These are phyloP conservation scores for Hypsizygus marmoreus DNA, from an alignment of 768 basidiomycete genomes.

Conservation along the genomic window DNA sequence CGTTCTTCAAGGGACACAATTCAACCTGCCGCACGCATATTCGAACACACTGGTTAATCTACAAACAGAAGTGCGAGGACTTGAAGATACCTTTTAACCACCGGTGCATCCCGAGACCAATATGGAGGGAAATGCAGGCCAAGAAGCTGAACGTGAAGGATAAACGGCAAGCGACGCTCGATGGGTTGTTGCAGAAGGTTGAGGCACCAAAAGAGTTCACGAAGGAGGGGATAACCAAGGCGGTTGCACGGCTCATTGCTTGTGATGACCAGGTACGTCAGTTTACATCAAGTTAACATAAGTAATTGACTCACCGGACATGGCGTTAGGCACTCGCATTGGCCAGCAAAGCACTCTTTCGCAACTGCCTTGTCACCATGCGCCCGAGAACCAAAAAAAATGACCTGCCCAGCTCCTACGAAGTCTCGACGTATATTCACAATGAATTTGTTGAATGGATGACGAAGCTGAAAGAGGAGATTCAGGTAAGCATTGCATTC, in stretches of 20 bases:
- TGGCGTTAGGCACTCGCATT: constrained; percentile 9
- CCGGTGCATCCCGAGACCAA: not conserved
- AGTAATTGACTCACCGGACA: not conserved
- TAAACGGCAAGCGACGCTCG: not conserved
- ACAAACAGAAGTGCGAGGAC: constrained; percentile 1
- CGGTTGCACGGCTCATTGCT: constrained; percentile 10
- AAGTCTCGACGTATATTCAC: constrained; percentile 17
- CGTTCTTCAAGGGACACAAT: constrained; percentile 4
- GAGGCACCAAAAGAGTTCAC: constrained; percentile 10
- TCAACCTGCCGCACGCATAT: not conserved
- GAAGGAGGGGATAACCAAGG: constrained; percentile 3
- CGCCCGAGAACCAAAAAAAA: constrained; percentile 1
- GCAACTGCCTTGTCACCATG: constrained; percentile 13
- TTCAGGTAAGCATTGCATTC: constrained; percentile 12
- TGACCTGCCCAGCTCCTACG: constrained; percentile 13
- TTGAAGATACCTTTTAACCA: not conserved
- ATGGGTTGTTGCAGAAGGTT: constrained; percentile 1
- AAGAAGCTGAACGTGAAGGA: not conserved
- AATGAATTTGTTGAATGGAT: constrained; percentile 17
- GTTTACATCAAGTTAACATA: not conserved
- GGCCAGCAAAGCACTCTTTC: constrained; percentile 8
- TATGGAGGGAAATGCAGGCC: constrained; percentile 3
- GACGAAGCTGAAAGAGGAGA: not conserved
- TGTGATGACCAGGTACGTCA: constrained; percentile 17
- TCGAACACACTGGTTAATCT: not conserved